A percentile compares a stretch with the other conserved stretches of the same genome.
Conservation (phyloP, 2,329 filamentous ascomycete species). For the Scytalidium sp. region DNA sequence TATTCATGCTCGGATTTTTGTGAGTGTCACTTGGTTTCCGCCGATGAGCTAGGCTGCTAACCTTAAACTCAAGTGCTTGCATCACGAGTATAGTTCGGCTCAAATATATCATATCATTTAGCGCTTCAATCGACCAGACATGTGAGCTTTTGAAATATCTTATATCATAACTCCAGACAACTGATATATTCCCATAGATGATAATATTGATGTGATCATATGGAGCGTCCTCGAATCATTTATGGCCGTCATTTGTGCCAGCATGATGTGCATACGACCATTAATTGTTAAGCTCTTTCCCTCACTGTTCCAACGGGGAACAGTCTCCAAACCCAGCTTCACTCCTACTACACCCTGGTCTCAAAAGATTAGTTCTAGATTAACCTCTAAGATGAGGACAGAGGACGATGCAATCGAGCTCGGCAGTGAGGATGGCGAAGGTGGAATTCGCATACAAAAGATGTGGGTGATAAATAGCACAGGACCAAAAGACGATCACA, state of each 20-base stretch:
- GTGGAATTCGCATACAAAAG: not conserved
- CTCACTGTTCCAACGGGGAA: not conserved
- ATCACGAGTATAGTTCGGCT: conserved; percentile 55
- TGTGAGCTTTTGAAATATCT: conserved; percentile 10
- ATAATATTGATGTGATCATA: conserved; percentile 54
- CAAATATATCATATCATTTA: conserved; percentile 48
- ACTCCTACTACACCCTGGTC: not conserved
- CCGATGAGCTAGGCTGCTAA: conserved; percentile 3
- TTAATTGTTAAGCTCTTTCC: conserved; percentile 19
- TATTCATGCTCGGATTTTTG: conserved; percentile 66
- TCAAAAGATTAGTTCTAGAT: not conserved
- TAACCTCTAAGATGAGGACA: not conserved
- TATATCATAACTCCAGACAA: conserved; percentile 39
- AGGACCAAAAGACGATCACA: too few species aligned
- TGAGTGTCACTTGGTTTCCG: conserved; percentile 36
- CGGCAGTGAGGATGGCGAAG: not conserved
- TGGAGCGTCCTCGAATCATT: conserved; percentile 66
- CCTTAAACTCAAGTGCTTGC: conserved; percentile 40
- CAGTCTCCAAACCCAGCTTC: not conserved
- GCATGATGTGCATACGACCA: conserved; percentile 38
- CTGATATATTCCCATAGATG: conserved; percentile 22
- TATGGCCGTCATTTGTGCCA: conserved; percentile 58
- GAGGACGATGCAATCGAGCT: not conserved
- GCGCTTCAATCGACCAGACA: conserved; percentile 14
- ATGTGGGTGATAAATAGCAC: not conserved